Evolutionary conservation across 2,329 filamentous ascomycete genomes (phyloP), one percentile per base, ranked within the genome.

Genomic region (Dactylonectria macrodidyma): DNA sequence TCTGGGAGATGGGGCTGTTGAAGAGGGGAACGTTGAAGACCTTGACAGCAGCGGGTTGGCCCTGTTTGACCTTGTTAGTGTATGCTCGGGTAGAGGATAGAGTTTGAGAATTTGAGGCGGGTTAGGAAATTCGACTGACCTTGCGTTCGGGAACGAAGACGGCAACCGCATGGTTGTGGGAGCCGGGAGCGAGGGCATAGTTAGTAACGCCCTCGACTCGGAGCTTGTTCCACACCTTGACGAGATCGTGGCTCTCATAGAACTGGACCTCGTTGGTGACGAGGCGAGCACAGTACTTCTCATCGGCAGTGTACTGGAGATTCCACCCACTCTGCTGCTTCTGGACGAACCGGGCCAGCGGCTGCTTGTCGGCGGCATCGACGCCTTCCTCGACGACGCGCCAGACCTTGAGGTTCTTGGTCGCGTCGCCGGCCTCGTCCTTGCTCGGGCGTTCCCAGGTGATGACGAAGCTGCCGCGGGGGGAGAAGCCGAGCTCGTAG

Each of bases 231-330:
- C 95, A 98, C 69, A 97, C 94, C 55, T 90, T 95, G 74, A 88
- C 86, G 78, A 98, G 86, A 79, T 98, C 92, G 73, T 92, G 88
- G 80, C 94, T 96, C 83, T 97, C 89, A 85, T 95, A 98, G 82
- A 99, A 97, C 78, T 98, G 96, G 64, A 99, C 93, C 86, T 98
- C 95, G 81, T 99, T 99, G 81, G 94, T 98, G 76, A 98, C 95
- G 70, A 92, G 88, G 74, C 96, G 94, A 73, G 95, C 96, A 81
- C 95, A 98, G 81, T 94, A 95, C 80, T 91, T 90, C 87, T 99
- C 96, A 79, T 99, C 96, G 66, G 90, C 89, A 34, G 95, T 97
- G 83, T 98, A 99, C 84, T 98, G 95, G 79, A 99, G 87, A 80
- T 98, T 98, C 95, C 95, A 98, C 78, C 95, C 94, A 52, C 93